Evolutionary conservation across 208 protist species (phyloP).

Genomic region (Trypanosoma scelopori): DNA sequence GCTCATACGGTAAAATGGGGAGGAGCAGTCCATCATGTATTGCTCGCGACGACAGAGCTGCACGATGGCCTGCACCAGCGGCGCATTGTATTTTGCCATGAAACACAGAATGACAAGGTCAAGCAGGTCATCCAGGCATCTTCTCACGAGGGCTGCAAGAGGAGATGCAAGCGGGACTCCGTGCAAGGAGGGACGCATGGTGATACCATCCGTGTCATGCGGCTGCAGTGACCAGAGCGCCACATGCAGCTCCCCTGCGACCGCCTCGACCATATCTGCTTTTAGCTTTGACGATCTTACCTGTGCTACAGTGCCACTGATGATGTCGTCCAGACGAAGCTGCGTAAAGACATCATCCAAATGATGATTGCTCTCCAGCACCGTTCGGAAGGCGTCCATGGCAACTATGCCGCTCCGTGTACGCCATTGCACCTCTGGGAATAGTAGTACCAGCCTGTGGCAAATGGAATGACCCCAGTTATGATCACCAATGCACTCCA

Average conservation of each 20-base stretch:
- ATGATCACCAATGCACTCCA: slow-evolving; percentile 39
- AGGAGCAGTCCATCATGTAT: slow-evolving; percentile 17
- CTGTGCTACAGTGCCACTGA: not conserved
- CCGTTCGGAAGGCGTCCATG: slow-evolving; percentile 22
- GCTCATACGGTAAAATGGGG: slow-evolving; percentile 4
- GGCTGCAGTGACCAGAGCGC: slow-evolving; percentile 27
- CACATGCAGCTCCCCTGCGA: slow-evolving; percentile 22
- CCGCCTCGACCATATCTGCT: slow-evolving; percentile 29
- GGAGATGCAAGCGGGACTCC: slow-evolving; percentile 7
- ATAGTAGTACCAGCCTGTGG: slow-evolving; percentile 17
- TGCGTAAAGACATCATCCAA: slow-evolving; percentile 17
- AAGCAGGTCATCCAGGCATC: slow-evolving; percentile 17
- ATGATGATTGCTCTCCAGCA: slow-evolving; percentile 33
- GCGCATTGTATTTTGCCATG: slow-evolving; percentile 8
- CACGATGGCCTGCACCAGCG: slow-evolving; percentile 11
- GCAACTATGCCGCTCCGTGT: not conserved
- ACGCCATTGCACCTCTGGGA: slow-evolving; percentile 31
- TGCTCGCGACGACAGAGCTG: slow-evolving; percentile 16
- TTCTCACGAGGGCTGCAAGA: slow-evolving; percentile 5
- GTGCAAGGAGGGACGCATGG: slow-evolving; percentile 11
- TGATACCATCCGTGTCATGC: slow-evolving; percentile 17
- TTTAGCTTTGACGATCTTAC: slow-evolving; percentile 26
- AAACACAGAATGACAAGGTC: slow-evolving; percentile 21
- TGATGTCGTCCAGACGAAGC: slow-evolving; percentile 5
- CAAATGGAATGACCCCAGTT: slow-evolving; percentile 30